These are phyloP conservation scores for Phytopythium vexans DNA, from an alignment of 352 stramenopile genomes.

Conservation along the genomic window DNA sequence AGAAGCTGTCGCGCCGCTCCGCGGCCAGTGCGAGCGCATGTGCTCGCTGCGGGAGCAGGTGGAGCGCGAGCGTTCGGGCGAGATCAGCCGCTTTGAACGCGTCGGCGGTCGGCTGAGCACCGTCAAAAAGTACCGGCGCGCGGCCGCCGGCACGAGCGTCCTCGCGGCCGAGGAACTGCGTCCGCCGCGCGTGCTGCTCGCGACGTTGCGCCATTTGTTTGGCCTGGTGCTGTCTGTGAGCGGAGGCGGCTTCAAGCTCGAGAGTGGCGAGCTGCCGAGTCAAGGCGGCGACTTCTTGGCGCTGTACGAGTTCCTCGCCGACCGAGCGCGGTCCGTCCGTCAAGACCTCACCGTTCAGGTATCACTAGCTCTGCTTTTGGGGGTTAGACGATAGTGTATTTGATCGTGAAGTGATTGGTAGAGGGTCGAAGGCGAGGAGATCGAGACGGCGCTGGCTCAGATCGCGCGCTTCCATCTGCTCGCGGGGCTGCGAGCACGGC, in stretches of 20 bases:
- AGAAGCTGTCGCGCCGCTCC: slow-evolving; percentile 10
- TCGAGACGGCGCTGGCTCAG: slow-evolving; percentile 42
- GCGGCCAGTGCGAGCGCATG: slow-evolving; percentile 25
- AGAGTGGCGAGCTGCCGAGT: slow-evolving; percentile 3
- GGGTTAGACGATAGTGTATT: neutral
- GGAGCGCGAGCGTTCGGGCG: slow-evolving; percentile 25
- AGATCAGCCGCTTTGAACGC: slow-evolving; percentile 54
- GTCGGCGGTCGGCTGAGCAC: slow-evolving; percentile 12
- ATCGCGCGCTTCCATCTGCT: slow-evolving; percentile 58
- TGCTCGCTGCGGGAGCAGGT: slow-evolving; percentile 28
- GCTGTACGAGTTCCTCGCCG: slow-evolving; percentile 69
- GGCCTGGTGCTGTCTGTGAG: slow-evolving; percentile 27
- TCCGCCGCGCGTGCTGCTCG: slow-evolving; percentile 30
- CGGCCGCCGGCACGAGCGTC: slow-evolving; percentile 35
- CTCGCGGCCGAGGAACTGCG: slow-evolving; percentile 23
- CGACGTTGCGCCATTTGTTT: slow-evolving; percentile 45
- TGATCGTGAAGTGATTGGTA: slow-evolving; percentile 5
- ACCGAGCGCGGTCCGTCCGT: slow-evolving; percentile 65
- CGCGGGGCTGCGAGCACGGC: slow-evolving; percentile 29
- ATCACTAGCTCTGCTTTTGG: neutral
- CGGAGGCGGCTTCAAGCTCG: slow-evolving; percentile 26
- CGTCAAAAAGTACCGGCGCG: slow-evolving; percentile 57
- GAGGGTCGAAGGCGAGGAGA: slow-evolving; percentile 28
- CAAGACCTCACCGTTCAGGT: slow-evolving; percentile 76
- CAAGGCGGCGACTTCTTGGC: slow-evolving; percentile 36